Evolutionary conservation across 1,139 yeast genomes (phyloP), one percentile per base, ranked within the genome.

Genomic region (Arxiozyma bovina): DNA sequence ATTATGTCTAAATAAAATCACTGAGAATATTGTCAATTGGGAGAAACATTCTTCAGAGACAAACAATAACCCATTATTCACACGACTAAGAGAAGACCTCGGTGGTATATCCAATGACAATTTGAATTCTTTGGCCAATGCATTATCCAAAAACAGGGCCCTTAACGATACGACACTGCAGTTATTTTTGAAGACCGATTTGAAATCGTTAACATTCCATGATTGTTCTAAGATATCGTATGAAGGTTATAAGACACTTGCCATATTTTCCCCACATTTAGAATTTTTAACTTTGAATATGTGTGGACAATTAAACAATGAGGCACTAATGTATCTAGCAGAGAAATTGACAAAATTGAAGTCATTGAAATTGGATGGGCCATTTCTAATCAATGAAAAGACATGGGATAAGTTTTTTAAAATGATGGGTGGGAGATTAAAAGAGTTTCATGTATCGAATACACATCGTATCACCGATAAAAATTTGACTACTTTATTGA

Each of bases 301-400:
- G 97, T 93, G 98, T 73, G 99, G 99, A 3, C 94, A 87, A 62
- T 72, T 93, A 44, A 90, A 85, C 62, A 87, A 87, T 67, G 90
- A 85, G 60, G 85, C 87, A 56, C 68, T 93, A 57, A 67, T 74
- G 23, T 85, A 87, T 64, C 81, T 78, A 58, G 77, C 81, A 12
- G 72, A 80, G 15, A 83, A 88, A 57, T 73, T 91, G 50, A 72
- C 73, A 0, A 69, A 78, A 34, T 72, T 94, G 53, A 73, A 67
- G 12, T 74, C 78, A 15, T 59, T 91, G 11, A 72, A 78, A 18
- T 72, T 93, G 42, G 90, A 91, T 69, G 99, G 99, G 0, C 90
- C 98, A 0, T 93, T 93, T 65, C 73, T 93, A 60, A 82, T 93
- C 49, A 83, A 85, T 63, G 87, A 85, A 61, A 70, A 70, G 0